phyloP scores from a whole-genome alignment of 2,329 filamentous ascomycete genomes.

The Fusarium floridanum region DNA sequence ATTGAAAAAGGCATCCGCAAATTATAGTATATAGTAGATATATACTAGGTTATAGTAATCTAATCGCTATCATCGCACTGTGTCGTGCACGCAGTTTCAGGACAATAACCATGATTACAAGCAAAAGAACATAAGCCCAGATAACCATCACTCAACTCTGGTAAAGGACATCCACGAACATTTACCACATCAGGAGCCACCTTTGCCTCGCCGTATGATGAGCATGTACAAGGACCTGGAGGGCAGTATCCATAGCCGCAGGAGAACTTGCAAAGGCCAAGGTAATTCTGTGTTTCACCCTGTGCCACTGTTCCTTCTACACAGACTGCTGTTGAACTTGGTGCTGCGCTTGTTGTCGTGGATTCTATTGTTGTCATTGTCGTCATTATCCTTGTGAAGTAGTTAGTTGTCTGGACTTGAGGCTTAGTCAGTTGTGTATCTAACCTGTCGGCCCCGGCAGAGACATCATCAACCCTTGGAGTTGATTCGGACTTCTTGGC shows the following conservation, averaged over 20 bases:
- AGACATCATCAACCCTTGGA: neutral
- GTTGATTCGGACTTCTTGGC: neutral
- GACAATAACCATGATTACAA: slow-evolving; percentile 28
- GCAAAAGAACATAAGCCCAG: slow-evolving; percentile 17
- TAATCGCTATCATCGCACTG: slow-evolving; percentile 4
- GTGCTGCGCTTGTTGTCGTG: neutral
- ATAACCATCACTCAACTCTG: slow-evolving; percentile 12
- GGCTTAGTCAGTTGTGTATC: neutral
- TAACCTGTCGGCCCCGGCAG: neutral
- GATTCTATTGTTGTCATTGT: neutral
- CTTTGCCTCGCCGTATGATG: neutral
- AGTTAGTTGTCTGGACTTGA: neutral
- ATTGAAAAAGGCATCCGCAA: no score
- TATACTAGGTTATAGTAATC: neutral
- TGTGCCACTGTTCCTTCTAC: slow-evolving; percentile 16
- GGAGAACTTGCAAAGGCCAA: slow-evolving; percentile 25
- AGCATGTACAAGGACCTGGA: slow-evolving; percentile 18
- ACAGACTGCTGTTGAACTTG: slow-evolving; percentile 16
- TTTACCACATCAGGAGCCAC: neutral
- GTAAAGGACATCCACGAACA: slow-evolving; percentile 6
- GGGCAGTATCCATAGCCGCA: slow-evolving; percentile 32
- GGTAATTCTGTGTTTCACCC: slow-evolving; percentile 22
- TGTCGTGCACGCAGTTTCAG: neutral
- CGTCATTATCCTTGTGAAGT: neutral
- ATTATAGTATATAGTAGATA: neutral